Base-by-base conservation (phyloP, 352 stramenopile species). In the Blastocystis sp. region DNA sequence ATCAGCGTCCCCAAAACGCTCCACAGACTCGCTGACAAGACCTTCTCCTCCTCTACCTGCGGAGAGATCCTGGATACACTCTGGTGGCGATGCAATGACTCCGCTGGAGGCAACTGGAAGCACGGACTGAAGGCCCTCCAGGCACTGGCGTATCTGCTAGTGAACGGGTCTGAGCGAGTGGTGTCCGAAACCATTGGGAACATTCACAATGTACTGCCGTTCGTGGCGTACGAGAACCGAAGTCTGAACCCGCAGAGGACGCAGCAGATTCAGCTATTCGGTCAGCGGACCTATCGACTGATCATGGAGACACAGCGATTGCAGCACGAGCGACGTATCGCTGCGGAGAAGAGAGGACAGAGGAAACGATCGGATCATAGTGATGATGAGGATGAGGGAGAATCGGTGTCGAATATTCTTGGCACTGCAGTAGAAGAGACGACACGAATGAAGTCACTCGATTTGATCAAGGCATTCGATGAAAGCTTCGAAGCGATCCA, bases 61-160 rank as follows among this genome's bases (percentile, higher is more conserved):
- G 66, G 66, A 62, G 78, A 89, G 26, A 89, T 89, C 37, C 55
- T 89, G 78, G 78, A 89, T 41, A 79, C 78, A 20, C 34, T 89
- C 2, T 89, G 63, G 63, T 89, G 78, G 78, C 63, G 78, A 5
- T 89, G 63, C 43, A 89, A 63, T 45, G 78, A 89, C 16, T 76
- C 41, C 7, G 78, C 63, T 8, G 66, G 43, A 6, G 66, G 66
- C 34, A 89, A 89, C 26, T 89, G 78, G 78, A 89, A 89, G 66
- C 78, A 89, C 55, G 78, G 78, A n/a, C 47, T 89, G 45, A 89
- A 89, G 66, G 78, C 78, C 6, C 66, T 89, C 34, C 78, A 89
- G 45, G 63, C 66, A 9, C 37, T 89, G n/a, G 63, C 78, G 30
- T 89, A 89, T 65, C 45, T 89, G 66, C 64, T 89, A 41, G 66